Percentiles rank a stretch among this genome's conserved stretches.
phyloP scores from a whole-genome alignment of 148 eudicot species.

The Cornus controversa region DNA sequence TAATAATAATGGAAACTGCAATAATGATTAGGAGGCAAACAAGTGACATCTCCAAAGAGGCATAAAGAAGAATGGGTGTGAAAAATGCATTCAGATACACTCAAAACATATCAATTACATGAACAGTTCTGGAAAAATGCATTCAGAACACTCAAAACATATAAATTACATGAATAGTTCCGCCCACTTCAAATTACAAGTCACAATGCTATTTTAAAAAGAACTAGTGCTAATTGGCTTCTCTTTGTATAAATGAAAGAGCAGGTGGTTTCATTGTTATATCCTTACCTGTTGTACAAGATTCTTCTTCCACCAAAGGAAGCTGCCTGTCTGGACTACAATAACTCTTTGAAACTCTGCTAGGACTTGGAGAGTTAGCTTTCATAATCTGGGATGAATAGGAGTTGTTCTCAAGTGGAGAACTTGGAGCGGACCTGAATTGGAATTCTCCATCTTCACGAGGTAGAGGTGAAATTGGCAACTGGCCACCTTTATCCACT shows the following conservation, averaged over 20 bases:
- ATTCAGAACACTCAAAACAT: conserved; percentile 3
- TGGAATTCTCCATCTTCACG: conserved; percentile 39
- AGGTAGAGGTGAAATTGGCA: conserved; percentile 37
- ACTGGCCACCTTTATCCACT: conserved; percentile 27
- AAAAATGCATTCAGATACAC: no score
- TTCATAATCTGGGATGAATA: conserved; percentile 21
- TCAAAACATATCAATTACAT: conserved; percentile 12
- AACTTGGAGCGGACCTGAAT: conserved; percentile 42
- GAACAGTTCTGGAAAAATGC: no score
- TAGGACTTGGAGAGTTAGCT: conserved; percentile 37
- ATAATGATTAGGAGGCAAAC: neutral
- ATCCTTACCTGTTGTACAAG: conserved; percentile 12
- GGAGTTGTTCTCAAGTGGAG: conserved; percentile 37
- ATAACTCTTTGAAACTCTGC: conserved; percentile 30
- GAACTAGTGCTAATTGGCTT: neutral
- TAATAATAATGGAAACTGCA: neutral
- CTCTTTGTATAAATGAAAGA: conserved; percentile 22
- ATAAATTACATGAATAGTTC: conserved; percentile 3
- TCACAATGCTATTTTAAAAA: neutral
- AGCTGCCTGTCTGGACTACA: conserved; percentile 28
- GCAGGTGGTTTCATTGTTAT: conserved; percentile 32
- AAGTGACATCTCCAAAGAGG: neutral
- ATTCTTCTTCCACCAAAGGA: conserved; percentile 36
- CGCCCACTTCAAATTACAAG: neutral
- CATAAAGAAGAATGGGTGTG: neutral